phyloP scores from a whole-genome alignment of 441 rosid genomes.

The California macrophylla region DNA sequence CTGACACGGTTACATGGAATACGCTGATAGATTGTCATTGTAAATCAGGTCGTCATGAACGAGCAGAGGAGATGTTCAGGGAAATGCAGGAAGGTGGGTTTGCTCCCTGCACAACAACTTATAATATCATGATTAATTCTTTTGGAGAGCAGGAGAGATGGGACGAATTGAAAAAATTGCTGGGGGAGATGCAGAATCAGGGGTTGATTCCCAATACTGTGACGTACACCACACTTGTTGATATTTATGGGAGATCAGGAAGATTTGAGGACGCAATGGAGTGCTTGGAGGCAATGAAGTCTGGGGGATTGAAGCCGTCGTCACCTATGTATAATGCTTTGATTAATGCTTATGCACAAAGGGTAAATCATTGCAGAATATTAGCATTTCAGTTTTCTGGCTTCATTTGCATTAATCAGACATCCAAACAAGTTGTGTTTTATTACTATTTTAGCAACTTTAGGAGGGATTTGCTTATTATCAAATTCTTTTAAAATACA shows the following conservation, averaged over 20 bases:
- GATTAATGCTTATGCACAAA: conserved; percentile 93
- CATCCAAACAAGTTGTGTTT: background rate
- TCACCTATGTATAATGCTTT: conserved; percentile 89
- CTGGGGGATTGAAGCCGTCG: conserved; percentile 65
- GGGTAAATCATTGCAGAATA: conserved; percentile 36
- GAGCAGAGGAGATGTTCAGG: conserved; percentile 72
- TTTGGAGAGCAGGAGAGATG: conserved; percentile 76
- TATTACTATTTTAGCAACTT: background rate
- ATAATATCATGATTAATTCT: conserved; percentile 81
- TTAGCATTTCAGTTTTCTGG: background rate
- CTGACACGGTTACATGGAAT: conserved; percentile 87
- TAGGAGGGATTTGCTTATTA: background rate
- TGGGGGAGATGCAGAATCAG: conserved; percentile 53
- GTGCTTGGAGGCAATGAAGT: conserved; percentile 80
- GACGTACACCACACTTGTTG: conserved; percentile 82
- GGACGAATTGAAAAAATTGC: conserved; percentile 63
- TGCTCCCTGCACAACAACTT: conserved; percentile 70
- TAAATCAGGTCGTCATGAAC: conserved; percentile 58
- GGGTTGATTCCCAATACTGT: conserved; percentile 63
- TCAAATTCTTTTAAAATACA: background rate
- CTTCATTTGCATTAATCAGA: background rate
- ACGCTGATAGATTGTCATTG: conserved; percentile 86
- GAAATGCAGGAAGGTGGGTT: conserved; percentile 67
- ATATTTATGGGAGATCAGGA: conserved; percentile 83
- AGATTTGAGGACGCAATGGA: conserved; percentile 76